Conservation (phyloP, 495 filamentous ascomycete genomes). For the Extremus antarcticus region DNA sequence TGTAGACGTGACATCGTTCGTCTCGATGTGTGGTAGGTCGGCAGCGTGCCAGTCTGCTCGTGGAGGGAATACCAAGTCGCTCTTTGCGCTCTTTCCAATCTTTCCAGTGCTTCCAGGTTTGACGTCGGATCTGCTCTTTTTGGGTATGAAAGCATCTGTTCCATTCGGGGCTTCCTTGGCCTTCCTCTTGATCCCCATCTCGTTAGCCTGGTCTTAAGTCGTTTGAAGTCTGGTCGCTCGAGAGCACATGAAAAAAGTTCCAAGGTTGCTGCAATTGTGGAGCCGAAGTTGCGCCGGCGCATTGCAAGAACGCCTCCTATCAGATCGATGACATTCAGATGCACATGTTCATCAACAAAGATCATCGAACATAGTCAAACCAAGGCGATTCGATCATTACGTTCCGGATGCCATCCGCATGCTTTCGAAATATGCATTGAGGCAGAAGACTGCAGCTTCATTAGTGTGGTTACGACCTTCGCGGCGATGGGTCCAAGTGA, state of each 20-base stretch:
- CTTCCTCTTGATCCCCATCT: conserved; percentile 16
- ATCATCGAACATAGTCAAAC: no score
- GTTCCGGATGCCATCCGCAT: background rate
- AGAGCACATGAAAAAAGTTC: conserved; percentile 1
- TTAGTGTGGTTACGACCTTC: background rate
- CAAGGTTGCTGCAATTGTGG: background rate
- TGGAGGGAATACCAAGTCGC: conserved; percentile 46
- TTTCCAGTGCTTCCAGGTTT: no score
- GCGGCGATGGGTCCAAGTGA: background rate
- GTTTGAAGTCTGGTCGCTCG: background rate
- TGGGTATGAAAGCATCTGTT: background rate
- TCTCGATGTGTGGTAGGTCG: conserved; percentile 38
- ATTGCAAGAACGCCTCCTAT: background rate
- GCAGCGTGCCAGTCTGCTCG: conserved; percentile 77
- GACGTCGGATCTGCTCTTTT: conserved; percentile 7
- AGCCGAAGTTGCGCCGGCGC: background rate
- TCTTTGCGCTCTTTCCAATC: background rate
- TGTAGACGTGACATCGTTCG: conserved; percentile 36
- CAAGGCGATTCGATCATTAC: no score
- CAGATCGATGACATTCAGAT: background rate
- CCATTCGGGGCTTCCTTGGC: background rate
- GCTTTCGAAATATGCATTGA: background rate
- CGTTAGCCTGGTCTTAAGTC: background rate
- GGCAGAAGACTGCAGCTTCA: background rate
- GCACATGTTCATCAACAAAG: background rate